These are phyloP conservation scores for Cryphonectria naterciae DNA, from an alignment of 2,329 filamentous ascomycete species.

Conservation along the genomic window DNA sequence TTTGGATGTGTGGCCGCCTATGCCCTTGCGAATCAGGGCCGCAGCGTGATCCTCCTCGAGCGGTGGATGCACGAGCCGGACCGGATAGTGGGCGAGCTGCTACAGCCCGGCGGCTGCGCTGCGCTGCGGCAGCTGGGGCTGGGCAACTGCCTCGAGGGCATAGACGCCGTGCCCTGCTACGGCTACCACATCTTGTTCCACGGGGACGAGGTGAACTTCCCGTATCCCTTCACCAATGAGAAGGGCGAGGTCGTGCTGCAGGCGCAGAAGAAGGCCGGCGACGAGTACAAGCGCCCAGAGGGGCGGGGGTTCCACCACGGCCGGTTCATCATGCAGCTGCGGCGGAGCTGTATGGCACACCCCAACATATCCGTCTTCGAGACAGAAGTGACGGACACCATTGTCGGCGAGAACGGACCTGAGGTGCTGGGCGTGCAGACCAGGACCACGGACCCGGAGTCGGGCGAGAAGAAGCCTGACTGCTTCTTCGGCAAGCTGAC, in stretches of 20 bases:
- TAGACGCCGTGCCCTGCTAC: slow-evolving; percentile 80
- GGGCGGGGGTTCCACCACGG: slow-evolving; percentile 93
- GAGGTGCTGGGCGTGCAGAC: slow-evolving; percentile 85
- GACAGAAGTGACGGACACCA: slow-evolving; percentile 78
- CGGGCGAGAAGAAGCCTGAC: slow-evolving; percentile 63
- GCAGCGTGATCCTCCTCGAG: slow-evolving; percentile 89
- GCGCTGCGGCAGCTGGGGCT: slow-evolving; percentile 82
- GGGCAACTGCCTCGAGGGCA: slow-evolving; percentile 79
- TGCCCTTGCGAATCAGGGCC: slow-evolving; percentile 83
- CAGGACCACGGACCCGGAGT: slow-evolving; percentile 62
- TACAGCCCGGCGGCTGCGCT: slow-evolving; percentile 88
- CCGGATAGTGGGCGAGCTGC: slow-evolving; percentile 91
- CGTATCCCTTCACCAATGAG: slow-evolving; percentile 71
- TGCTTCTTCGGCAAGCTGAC: slow-evolving; percentile 89
- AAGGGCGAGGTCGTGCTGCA: slow-evolving; percentile 45
- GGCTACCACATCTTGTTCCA: slow-evolving; percentile 91
- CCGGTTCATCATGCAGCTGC: slow-evolving; percentile 82
- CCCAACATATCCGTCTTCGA: slow-evolving; percentile 90
- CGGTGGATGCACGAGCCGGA: slow-evolving; percentile 89
- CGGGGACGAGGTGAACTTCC: slow-evolving; percentile 71
- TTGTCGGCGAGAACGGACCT: slow-evolving; percentile 69
- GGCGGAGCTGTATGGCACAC: slow-evolving; percentile 72
- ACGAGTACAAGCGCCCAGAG: slow-evolving; percentile 58
- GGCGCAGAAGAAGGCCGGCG: slow-evolving; percentile 34
- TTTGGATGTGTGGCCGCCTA: slow-evolving; percentile 86